Evolutionary conservation across 164 flowering plant genomes (phyloP).

Genomic region (Pachysandra terminalis): DNA sequence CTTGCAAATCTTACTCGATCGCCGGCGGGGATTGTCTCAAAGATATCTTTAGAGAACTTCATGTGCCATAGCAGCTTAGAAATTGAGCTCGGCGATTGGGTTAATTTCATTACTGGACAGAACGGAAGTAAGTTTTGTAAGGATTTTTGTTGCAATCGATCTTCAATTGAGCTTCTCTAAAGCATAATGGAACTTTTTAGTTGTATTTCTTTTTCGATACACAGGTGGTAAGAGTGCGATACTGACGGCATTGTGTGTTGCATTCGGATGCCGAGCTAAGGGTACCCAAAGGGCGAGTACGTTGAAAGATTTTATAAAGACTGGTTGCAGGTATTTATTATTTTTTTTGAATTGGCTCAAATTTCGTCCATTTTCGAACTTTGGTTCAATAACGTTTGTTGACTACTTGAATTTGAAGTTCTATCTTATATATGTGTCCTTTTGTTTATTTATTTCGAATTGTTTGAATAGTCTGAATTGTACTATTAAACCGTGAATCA

Average conservation of each 20-base stretch:
- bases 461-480: no score
- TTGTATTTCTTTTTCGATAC: background rate
- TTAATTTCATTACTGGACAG: conserved; percentile 95
- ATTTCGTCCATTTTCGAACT: background rate
- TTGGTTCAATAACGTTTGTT: background rate
- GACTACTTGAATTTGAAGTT: background rate
- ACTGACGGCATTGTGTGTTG: conserved; percentile 78
- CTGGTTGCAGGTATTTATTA: conserved; percentile 84
- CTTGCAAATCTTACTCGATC: conserved; percentile 16
- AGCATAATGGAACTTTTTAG: background rate
- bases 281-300: conserved; percentile 79
- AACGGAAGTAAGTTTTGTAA: conserved; percentile 73
- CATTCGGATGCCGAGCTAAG: conserved; percentile 78
- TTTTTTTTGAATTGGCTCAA: background rate
- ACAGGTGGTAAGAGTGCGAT: conserved; percentile 96
- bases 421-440: background rate
- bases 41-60: conserved; percentile 75
- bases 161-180: background rate
- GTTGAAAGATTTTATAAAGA: conserved; percentile 87
- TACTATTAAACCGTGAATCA: no score
- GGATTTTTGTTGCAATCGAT: background rate
- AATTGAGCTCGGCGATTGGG: conserved; percentile 63
- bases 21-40: conserved; percentile 59
- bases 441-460: no score
- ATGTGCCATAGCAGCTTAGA: conserved; percentile 81